Base-by-base conservation (phyloP, 2,329 filamentous ascomycete species). In the Coniochaeta prunicola region DNA sequence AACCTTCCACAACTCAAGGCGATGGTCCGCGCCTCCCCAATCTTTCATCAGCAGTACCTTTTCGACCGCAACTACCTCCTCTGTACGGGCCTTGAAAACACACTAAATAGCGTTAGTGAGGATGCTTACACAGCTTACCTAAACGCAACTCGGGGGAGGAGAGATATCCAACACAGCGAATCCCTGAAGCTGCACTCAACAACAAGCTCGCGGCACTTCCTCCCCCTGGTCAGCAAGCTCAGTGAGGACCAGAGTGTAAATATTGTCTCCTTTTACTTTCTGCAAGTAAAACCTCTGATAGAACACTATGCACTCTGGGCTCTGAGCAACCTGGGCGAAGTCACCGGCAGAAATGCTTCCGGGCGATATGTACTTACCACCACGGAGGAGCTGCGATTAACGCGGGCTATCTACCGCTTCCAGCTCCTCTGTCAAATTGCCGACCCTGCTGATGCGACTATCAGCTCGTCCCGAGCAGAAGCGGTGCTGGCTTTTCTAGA, bases 21-120 rank as follows among this genome's bases (percentile, higher is more conserved):
- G 21, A 59, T 71, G 3, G 59, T 68, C 17, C 63, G 55, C 53
- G 66, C 68, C 26, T 70, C 67, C 4, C 66, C 68, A 12, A 58
- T 63, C 28, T 70, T 63, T 48, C 59, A 67, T 48, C 57, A 65
- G 36, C 67, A 69, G 59, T 69, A 68, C 58, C 48, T 64, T 12
- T 57, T 62, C 21, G 60, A 65, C 57, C 64, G 64, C 28, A 63
- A 54, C 38, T 55, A 54, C 24, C 21, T 70, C 1, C 66, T 71
- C 26, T 50, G 56, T 57, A 19, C 34, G 21, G 60, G 34, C 26
- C 59, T 70, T 6, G 53, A 64, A 26, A 36, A 28, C n/a, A 62
- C 61, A 1, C 56, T 70, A 2, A 55, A 61, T 17, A 63, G 57
- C 55, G 61, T 61, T 8, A 57, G 59, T 9, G 62, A 62, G 13